A percentile compares a stretch with the other conserved stretches of the same genome.
These are phyloP conservation scores for Wakefieldia striispora DNA, from an alignment of 768 basidiomycete genomes.

Conservation along the genomic window DNA sequence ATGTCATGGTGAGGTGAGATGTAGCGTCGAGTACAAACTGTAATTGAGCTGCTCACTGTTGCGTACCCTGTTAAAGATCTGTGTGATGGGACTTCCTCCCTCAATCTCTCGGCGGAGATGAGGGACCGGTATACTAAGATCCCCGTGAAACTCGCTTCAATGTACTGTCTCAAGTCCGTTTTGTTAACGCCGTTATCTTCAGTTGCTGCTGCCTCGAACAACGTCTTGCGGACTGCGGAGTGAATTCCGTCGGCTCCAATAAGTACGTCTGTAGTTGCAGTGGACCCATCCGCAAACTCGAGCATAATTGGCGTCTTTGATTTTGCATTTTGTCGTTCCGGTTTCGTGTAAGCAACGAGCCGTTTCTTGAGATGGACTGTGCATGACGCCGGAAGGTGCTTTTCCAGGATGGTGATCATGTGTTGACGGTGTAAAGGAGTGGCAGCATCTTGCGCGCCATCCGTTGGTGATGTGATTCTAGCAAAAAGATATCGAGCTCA, in stretches of 20 bases:
- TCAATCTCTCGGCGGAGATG: conserved; percentile 33
- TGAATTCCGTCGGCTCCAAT: conserved; percentile 47
- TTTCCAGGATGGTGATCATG: conserved; percentile 18
- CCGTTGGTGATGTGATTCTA: no score
- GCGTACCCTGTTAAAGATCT: conserved; percentile 15
- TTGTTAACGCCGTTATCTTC: background rate
- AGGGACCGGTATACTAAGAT: conserved; percentile 38
- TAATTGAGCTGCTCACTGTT: conserved; percentile 17
- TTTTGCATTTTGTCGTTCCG: conserved; percentile 19
- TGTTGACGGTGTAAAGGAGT: conserved; percentile 21
- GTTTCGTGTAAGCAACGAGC: conserved; percentile 14
- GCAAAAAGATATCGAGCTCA: no score
- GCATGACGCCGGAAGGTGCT: conserved; percentile 17
- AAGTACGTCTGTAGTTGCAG: conserved; percentile 38
- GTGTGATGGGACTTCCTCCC: conserved; percentile 22
- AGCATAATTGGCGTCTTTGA: conserved; percentile 18
- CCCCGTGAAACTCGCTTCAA: conserved; percentile 41
- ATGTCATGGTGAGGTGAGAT: conserved; percentile 6
- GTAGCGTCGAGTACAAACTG: no score
- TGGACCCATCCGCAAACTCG: conserved; percentile 13
- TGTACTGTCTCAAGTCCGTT: conserved; percentile 7
- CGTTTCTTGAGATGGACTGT: conserved; percentile 18
- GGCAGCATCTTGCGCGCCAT: conserved; percentile 3
- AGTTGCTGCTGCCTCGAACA: conserved; percentile 19
- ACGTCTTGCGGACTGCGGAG: conserved; percentile 23